These are phyloP conservation scores for Kwoniella dendrophila DNA, from an alignment of 768 basidiomycete genomes.

Conservation along the genomic window DNA sequence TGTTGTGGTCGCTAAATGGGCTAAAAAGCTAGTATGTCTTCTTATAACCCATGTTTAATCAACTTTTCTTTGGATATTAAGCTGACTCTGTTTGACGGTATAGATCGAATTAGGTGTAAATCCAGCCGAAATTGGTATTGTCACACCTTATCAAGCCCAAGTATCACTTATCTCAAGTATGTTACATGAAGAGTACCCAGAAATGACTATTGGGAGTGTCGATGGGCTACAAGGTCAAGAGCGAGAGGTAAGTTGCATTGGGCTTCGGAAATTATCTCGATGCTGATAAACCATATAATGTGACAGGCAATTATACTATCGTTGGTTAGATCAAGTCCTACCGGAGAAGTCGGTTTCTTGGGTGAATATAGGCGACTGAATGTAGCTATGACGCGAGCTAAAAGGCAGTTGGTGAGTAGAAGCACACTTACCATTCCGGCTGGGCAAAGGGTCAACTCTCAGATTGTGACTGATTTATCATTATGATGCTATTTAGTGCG, in stretches of 20 bases:
- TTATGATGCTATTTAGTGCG: slow-evolving; percentile 63
- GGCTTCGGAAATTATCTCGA: background rate
- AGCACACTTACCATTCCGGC: background rate
- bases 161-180: slow-evolving; percentile 79
- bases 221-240: slow-evolving; percentile 98
- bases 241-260: slow-evolving; percentile 42
- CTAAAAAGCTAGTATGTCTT: slow-evolving; percentile 69
- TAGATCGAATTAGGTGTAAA: slow-evolving; percentile 67
- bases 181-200: slow-evolving; percentile 64
- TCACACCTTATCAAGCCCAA: slow-evolving; percentile 95
- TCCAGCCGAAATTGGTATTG: slow-evolving; percentile 76
- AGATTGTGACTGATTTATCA: background rate
- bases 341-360: slow-evolving; percentile 91
- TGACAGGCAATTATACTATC: slow-evolving; percentile 80
- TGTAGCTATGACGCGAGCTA: slow-evolving; percentile 74
- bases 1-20: slow-evolving; percentile 78
- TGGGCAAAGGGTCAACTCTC: slow-evolving; percentile 16
- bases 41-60: background rate
- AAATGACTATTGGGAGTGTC: slow-evolving; percentile 87
- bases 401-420: slow-evolving; percentile 74
- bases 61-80: background rate
- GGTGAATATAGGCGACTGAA: slow-evolving; percentile 91
- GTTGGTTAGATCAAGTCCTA: slow-evolving; percentile 82
- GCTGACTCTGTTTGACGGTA: background rate
- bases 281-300: background rate